A percentile compares a stretch with the other conserved stretches of the same genome.
phyloP scores from a whole-genome alignment of 495 filamentous ascomycete genomes.

The Penicillium cosmopolitanum region DNA sequence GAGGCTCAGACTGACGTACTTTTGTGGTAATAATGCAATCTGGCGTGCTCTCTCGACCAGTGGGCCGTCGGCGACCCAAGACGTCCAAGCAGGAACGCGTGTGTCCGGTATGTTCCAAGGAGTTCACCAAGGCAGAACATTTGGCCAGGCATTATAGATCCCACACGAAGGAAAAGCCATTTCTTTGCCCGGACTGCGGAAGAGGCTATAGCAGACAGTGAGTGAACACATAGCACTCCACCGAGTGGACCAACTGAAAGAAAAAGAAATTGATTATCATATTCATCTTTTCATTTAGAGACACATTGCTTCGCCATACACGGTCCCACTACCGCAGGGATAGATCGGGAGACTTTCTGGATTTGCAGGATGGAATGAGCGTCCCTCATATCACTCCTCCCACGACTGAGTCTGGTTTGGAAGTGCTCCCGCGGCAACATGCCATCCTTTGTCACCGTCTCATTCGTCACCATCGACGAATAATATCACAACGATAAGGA shows the following conservation, averaged over 20 bases:
- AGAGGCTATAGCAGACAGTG: constrained; percentile 32
- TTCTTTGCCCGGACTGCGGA: constrained; percentile 29
- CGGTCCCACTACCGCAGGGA: constrained; percentile 17
- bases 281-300: constrained; percentile 14
- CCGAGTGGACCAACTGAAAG: too few relatives aligned
- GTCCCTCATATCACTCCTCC: too few relatives aligned
- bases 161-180: constrained; percentile 41
- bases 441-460: too few relatives aligned
- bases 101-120: constrained; percentile 28
- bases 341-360: neutral
- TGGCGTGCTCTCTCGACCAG: too few relatives aligned
- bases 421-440: too few relatives aligned
- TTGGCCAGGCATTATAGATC: constrained; percentile 36
- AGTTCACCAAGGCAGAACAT: constrained; percentile 37
- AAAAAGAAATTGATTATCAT: too few relatives aligned
- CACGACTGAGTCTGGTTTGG: too few relatives aligned
- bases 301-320: constrained; percentile 27
- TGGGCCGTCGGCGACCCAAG: constrained; percentile 17
- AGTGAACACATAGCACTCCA: neutral
- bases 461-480: too few relatives aligned
- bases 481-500: too few relatives aligned
- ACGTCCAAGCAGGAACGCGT: constrained; percentile 24
- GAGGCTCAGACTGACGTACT: too few relatives aligned
- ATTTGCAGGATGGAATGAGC: too few relatives aligned
- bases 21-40: too few relatives aligned